Base-by-base conservation (phyloP, 73 alveolate species). In the Tetrahymena borealis region DNA sequence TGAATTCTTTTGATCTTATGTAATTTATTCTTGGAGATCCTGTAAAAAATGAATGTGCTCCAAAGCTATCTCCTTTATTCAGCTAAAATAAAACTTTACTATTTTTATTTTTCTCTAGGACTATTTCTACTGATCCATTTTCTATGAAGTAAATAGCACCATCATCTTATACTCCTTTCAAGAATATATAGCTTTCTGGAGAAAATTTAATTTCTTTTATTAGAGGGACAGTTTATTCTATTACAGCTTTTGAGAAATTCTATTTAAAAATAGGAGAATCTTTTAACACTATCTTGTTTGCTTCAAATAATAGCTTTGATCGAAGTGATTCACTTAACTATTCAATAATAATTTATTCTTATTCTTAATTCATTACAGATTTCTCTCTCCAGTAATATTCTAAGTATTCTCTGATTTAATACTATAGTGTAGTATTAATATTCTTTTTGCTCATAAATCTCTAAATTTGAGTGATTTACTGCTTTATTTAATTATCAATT, bases 351-450 rank as follows among this genome's bases (percentile, higher is more conserved):
- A 24, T 15, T 79, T 77, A 40, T n/a, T 79, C 92, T 79, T 92
- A 93, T 28, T 92, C 95, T 39, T 92, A 85, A 32, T 92, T 85
- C 0, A 85, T 92, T 39, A 78, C 95, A 11, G 79, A 32, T 43
- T 43, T 7, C 79, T 43, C 79, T 16, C 79, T 43, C 91, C 98
- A 91, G 37, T 95, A 94, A 94, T 95, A 95, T 20, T 96, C 98
- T 9, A 96, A 91, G 91, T 96, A 97, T 33, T 96, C 94, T 91
- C 96, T 95, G 10, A 96, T 96, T 93, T 96, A 91, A n/a, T 90
- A 92, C 91, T 94, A 90, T 39, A 97, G 90, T 18, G 94, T 96
- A 28, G 93, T 94, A 13, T 97, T 97, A 3, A 97, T 91, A 20
- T 94, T 32, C 40, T 97, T 96, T 35, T 93, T 78, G 42, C 94